Evolutionary conservation across 805 yeast genomes (phyloP).

Genomic region (Saturnispora ahearnii): DNA sequence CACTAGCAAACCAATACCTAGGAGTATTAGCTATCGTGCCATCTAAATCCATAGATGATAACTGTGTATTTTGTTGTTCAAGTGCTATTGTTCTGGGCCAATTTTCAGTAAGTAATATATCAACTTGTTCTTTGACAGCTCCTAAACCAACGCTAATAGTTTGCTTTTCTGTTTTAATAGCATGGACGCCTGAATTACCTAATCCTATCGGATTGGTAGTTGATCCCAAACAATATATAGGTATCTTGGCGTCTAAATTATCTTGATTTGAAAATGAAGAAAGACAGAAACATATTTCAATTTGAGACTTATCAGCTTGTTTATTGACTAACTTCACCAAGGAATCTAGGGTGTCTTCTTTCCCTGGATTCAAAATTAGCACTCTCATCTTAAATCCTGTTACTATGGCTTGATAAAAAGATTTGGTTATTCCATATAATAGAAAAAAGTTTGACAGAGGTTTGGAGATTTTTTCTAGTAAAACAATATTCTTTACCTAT

Average conservation of each 20-base stretch:
- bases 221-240: neutral
- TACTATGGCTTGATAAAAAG: too few species aligned
- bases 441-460: too few species aligned
- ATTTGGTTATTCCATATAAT: too few species aligned
- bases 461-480: too few species aligned
- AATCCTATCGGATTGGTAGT: neutral
- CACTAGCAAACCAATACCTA: conserved; percentile 57
- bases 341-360: neutral
- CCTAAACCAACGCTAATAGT: neutral
- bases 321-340: neutral
- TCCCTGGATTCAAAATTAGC: conserved; percentile 3
- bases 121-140: conserved; percentile 21
- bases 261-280: neutral
- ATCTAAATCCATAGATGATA: conserved; percentile 1
- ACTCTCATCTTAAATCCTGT: neutral
- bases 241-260: neutral
- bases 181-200: neutral
- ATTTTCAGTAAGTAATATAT: conserved; percentile 47
- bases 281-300: neutral
- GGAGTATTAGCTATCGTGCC: conserved; percentile 35
- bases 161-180: neutral
- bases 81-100: conserved; percentile 52
- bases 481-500: neutral
- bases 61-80: conserved; percentile 25
- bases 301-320: conserved; percentile 1